A percentile compares a stretch with the other conserved stretches of the same genome.
These are phyloP conservation scores for Casaregolazyma lundiana DNA, from an alignment of 1,139 yeast species.

Conservation along the genomic window DNA sequence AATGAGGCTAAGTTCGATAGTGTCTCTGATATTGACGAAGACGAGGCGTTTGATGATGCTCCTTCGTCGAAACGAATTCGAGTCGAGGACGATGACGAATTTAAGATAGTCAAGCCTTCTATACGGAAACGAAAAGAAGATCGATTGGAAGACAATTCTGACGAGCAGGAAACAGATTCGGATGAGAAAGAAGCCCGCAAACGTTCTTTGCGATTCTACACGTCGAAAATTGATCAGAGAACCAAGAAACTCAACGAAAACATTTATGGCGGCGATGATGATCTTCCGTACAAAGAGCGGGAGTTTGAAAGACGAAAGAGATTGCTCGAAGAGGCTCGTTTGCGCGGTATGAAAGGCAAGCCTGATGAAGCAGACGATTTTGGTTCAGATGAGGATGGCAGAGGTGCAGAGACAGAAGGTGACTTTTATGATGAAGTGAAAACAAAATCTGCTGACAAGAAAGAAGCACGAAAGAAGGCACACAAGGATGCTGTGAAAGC, in stretches of 20 bases:
- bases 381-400: conserved; percentile 35
- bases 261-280: conserved; percentile 74
- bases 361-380: conserved; percentile 48
- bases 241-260: conserved; percentile 51
- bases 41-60: conserved; percentile 10
- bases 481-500: conserved; percentile 74
- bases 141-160: conserved; percentile 48
- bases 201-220: conserved; percentile 86
- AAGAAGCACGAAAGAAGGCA: conserved; percentile 53
- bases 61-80: not conserved
- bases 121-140: conserved; percentile 38
- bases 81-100: conserved; percentile 32
- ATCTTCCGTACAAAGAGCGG: conserved; percentile 89
- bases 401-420: conserved; percentile 31
- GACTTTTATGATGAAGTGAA: conserved; percentile 52
- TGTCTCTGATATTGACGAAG: conserved; percentile 9
- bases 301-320: conserved; percentile 85
- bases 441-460: conserved; percentile 44
- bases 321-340: conserved; percentile 79
- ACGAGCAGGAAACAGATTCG: conserved; percentile 56
- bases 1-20: conserved; percentile 15
- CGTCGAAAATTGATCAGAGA: conserved; percentile 85
- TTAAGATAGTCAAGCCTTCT: conserved; percentile 49
- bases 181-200: conserved; percentile 83
- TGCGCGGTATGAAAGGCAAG: conserved; percentile 66